Conservation (phyloP, 2,329 filamentous ascomycete species). For the Lithohypha guttulata region DNA sequence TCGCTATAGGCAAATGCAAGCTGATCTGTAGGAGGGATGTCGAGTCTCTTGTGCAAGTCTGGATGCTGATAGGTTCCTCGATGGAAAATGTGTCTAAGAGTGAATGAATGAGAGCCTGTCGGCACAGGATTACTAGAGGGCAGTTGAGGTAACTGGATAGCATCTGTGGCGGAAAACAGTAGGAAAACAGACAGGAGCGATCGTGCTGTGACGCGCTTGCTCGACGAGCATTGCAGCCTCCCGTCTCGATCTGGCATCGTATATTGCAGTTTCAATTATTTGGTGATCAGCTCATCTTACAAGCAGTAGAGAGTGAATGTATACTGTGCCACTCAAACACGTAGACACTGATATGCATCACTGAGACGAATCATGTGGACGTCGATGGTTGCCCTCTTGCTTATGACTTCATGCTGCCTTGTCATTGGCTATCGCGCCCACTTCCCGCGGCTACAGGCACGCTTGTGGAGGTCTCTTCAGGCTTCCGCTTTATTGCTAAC, state of each 20-base stretch:
- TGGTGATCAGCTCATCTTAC: no score
- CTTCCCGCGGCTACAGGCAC: no score
- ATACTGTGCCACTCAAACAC: no score
- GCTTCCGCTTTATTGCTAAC: no score
- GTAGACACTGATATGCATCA: no score
- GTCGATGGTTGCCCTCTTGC: no score
- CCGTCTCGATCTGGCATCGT: constrained; percentile 11
- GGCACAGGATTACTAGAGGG: not conserved
- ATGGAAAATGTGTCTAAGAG: constrained; percentile 81
- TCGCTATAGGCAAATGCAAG: constrained; percentile 49
- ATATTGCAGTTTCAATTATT: no score
- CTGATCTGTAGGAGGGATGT: constrained; percentile 45
- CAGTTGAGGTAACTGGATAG: constrained; percentile 10
- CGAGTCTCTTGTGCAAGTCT: constrained; percentile 61
- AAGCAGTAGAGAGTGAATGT: no score
- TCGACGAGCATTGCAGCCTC: constrained; percentile 39
- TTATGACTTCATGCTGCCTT: no score
- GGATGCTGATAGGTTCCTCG: constrained; percentile 76
- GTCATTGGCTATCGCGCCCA: no score
- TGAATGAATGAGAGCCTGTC: constrained; percentile 25
- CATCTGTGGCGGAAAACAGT: constrained; percentile 30
- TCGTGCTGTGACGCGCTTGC: constrained; percentile 52
- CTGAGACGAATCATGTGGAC: no score
- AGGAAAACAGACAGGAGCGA: constrained; percentile 59
- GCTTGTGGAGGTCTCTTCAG: no score